Evolutionary conservation across 257 asterid species (phyloP), one percentile per base, ranked within the genome.

Genomic region (Eucommia ulmoides): DNA sequence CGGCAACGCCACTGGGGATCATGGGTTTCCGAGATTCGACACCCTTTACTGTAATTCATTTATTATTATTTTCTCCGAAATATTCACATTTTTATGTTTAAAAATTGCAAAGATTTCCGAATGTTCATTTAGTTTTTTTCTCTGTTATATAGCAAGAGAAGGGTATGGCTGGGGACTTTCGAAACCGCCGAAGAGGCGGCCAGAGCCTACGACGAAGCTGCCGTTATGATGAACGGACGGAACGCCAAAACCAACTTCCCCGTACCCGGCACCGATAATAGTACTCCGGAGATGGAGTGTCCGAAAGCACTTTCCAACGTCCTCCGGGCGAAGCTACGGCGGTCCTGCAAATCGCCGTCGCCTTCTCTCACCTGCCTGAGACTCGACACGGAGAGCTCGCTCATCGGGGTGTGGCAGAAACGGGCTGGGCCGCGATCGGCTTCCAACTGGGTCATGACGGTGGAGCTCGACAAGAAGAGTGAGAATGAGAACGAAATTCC

Each of bases 1-100:
- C 11, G 44, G 16, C 44, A 42, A 42, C 48, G 48, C 48, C 48
- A 42, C 20, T 42, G 48, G 48, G 48, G 48, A 6, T 42, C 48
- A 8, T 42, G 48, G 20, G 48, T 42, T 42, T 3, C 48, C 19
- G 48, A 42, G 15, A 42, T 42, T 42, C 48, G 48, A 1, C 20
- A 42, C 48, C 48, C 48, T 15, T 42, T 42, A 42, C 19, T 42
- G 48, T 42, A 42, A 15, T 7, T 29, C 7, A 29, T 29, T 5
- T 29, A 12, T 29, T 12, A 29, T 29, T 29, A 29, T 5, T 29
- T 29, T 12, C 8, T 29, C 12, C 12, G 8, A 5, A 29, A 29
- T 29, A 29, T 12, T 29, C 38, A 29, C 38, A 29, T 29, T 29
- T 29, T 29, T 29, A 7, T 29, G 38, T 29, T 29, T 29, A 12